Percentiles rank a stretch among this genome's conserved stretches.
Evolutionary conservation across 2,329 filamentous ascomycete genomes (phyloP).

Genomic region (Talaromyces verruculosus): DNA sequence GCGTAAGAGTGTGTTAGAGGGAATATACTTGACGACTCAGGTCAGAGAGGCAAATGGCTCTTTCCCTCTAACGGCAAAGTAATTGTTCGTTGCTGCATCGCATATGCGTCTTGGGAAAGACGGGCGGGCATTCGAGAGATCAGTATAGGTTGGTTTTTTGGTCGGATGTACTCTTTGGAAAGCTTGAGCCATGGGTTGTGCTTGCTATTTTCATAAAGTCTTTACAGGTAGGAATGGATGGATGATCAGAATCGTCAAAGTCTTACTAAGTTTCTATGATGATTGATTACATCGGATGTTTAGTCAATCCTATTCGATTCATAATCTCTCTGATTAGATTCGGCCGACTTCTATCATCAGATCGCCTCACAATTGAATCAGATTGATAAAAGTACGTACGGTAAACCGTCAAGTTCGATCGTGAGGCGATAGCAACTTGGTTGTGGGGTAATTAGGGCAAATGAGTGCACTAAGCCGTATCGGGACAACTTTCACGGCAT

Average conservation of each 20-base stretch:
- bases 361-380: background rate
- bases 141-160: background rate
- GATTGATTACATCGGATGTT: background rate
- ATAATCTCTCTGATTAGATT: background rate
- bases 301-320: background rate
- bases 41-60: background rate
- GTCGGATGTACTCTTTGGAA: background rate
- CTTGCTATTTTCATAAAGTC: background rate
- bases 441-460: conserved; percentile 16
- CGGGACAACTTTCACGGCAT: conserved; percentile 8
- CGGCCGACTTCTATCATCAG: background rate
- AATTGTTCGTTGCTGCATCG: background rate
- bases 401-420: background rate
- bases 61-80: background rate
- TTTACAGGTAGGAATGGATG: background rate
- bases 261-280: background rate
- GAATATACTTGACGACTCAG: background rate
- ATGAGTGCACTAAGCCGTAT: conserved; percentile 7
- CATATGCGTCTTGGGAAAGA: background rate
- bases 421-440: background rate
- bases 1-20: background rate
- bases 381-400: background rate
- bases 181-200: background rate
- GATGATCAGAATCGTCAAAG: background rate
- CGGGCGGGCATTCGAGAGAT: background rate